Conservation (phyloP, 805 yeast species). For the Priceomyces melissophilus region DNA sequence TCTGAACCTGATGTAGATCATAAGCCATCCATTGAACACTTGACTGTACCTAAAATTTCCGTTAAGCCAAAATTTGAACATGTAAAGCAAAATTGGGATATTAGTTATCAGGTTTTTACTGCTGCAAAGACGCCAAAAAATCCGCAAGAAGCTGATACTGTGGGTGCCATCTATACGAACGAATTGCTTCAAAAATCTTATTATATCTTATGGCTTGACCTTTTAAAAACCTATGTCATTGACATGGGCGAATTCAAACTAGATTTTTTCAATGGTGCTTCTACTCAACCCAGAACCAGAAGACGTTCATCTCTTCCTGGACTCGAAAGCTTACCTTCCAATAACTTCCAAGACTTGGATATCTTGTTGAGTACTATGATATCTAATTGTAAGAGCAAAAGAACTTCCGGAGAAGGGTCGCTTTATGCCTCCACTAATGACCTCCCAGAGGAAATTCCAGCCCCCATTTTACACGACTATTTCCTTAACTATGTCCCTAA, state of each 20-base stretch:
- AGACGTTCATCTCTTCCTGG: constrained; percentile 38
- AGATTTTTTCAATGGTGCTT: constrained; percentile 15
- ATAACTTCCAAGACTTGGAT: constrained; percentile 39
- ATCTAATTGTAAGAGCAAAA: constrained; percentile 21
- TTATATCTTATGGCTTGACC: constrained; percentile 31
- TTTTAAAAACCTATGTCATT: constrained; percentile 16
- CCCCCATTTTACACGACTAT: constrained; percentile 35
- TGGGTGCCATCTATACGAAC: constrained; percentile 39
- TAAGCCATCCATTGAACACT: constrained; percentile 23
- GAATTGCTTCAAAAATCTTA: constrained; percentile 34
- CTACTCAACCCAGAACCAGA: constrained; percentile 13
- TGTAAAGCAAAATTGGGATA: constrained; percentile 2
- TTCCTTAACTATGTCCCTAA: constrained; percentile 29
- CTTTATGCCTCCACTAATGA: constrained; percentile 29
- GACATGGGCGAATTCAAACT: constrained; percentile 36
- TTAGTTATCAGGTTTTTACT: neutral
- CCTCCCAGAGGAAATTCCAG: constrained; percentile 31
- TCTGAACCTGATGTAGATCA: neutral
- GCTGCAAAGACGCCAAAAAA: constrained; percentile 3
- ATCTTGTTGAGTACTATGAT: constrained; percentile 29
- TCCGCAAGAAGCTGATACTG: constrained; percentile 17
- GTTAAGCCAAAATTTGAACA: constrained; percentile 23
- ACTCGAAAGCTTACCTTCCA: constrained; percentile 38
- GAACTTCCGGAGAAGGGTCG: constrained; percentile 6
- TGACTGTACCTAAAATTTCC: constrained; percentile 28